A percentile compares a stretch with the other conserved stretches of the same genome.
These are phyloP conservation scores for Oenanthe javanica DNA, from an alignment of 140 eudicot genomes.

Conservation along the genomic window DNA sequence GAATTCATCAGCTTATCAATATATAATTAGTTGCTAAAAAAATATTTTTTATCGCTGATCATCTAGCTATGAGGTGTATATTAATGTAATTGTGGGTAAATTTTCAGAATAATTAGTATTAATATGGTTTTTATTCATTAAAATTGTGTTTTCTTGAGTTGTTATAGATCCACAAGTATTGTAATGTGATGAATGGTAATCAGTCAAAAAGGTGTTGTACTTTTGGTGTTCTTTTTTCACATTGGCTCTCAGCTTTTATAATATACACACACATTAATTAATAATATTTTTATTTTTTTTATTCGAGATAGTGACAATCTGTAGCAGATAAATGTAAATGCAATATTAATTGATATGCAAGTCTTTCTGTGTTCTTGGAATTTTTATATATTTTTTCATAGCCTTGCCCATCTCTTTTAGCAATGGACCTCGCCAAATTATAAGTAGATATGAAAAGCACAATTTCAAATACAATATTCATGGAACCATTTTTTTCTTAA, in stretches of 20 bases:
- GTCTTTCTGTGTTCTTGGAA: constrained; percentile 4
- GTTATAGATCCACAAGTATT: neutral
- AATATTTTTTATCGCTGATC: constrained; percentile 5
- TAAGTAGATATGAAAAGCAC: constrained; percentile 4
- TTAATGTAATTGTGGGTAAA: constrained; percentile 9
- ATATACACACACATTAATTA: neutral
- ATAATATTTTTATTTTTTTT: neutral
- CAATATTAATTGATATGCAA: neutral
- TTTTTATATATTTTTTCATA: neutral
- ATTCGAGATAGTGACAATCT: constrained; percentile 17
- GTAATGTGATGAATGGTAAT: neutral
- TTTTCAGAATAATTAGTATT: constrained; percentile 6
- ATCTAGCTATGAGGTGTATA: neutral
- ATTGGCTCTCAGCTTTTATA: neutral
- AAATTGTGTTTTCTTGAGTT: neutral
- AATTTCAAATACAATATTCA: constrained; percentile 6
- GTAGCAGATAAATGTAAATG: neutral
- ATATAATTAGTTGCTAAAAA: constrained; percentile 12
- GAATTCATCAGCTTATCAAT: constrained; percentile 17
- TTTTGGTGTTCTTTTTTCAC: constrained; percentile 6
- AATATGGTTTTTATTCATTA: neutral
- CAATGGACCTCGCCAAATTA: constrained; percentile 5
- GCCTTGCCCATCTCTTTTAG: constrained; percentile 12
- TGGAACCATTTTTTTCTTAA: constrained; percentile 11
- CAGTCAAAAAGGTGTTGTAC: constrained; percentile 17